Conservation (phyloP, 768 basidiomycete species). For the Dentipellis fragilis region DNA sequence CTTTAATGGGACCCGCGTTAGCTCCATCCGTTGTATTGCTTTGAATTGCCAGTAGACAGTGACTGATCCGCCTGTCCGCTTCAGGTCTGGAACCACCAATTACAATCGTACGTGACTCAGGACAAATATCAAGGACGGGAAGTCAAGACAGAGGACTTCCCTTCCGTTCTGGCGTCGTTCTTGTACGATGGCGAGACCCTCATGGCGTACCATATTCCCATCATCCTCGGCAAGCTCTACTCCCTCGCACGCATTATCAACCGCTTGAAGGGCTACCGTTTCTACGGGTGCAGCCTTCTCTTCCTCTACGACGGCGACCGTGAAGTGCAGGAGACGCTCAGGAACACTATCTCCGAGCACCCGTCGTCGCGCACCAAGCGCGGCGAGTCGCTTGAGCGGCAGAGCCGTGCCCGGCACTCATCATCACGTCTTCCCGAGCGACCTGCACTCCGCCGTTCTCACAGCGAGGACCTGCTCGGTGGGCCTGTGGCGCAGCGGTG, state of each 20-base stretch:
- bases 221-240: conserved; percentile 84
- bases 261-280: conserved; percentile 88
- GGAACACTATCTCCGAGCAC: conserved; percentile 50
- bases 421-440: background rate
- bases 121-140: conserved; percentile 97
- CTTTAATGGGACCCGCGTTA: background rate
- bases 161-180: conserved; percentile 72
- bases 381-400: conserved; percentile 67
- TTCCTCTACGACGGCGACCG: conserved; percentile 96
- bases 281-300: conserved; percentile 94
- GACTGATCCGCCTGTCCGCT: conserved; percentile 4
- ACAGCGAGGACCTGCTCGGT: conserved; percentile 70
- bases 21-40: background rate
- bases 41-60: background rate
- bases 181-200: conserved; percentile 75
- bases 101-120: conserved; percentile 80
- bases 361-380: conserved; percentile 61
- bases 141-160: conserved; percentile 78
- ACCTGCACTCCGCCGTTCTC: conserved; percentile 48
- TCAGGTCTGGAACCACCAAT: conserved; percentile 87
- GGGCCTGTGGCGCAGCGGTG: conserved; percentile 58
- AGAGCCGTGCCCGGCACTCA: conserved; percentile 11
- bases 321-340: conserved; percentile 73
- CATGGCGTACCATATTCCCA: conserved; percentile 86
- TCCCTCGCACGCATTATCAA: conserved; percentile 87